Base-by-base conservation (phyloP, 768 basidiomycete species). In the Hemileccinum impolitum region DNA sequence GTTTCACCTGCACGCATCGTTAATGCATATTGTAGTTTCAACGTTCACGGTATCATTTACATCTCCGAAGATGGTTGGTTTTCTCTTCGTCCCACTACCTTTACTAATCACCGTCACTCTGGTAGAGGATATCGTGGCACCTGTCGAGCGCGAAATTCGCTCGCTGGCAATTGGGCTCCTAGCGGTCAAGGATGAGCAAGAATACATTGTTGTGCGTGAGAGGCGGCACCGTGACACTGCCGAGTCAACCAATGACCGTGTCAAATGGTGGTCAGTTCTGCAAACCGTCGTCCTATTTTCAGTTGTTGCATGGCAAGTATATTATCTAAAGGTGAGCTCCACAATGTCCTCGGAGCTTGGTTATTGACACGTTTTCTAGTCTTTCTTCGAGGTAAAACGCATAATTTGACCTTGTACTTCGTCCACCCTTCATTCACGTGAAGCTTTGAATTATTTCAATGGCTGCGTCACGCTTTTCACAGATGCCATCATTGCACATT, bases 251-350 rank as follows among this genome's bases (percentile, higher is more conserved):
- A 98, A 98, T 66, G 80, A 87, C 34, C 84, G 96, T 34, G 95
- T 99, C 45, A 98, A 97, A 72, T 98, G 93, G 93, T 99, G 96
- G 96, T 94, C 93, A 3, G 85, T 99, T 52, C 66, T 93, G 7
- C 96, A 99, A 68, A 78, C 88, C 4, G 64, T 90, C 35, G 87
- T 98, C 18, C 72, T 98, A 48, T 88, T 97, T 63, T 75, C 82
- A 3, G 87, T 96, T 0, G 94, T 96, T 47, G 94, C 81, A 38
- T 98, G 94, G 94, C 96, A 99, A 70, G 81, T 99, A 49, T 96
- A 94, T 71, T 97, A 97, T 72, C 76, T 99, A 44, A 94, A 97
- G 78, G 91, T 85, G 53, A 56, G 72, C 40, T 21, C 15, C 6
- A 35, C 9, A 15, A 23, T 23, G 17, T 10, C 17, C 7, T 45